Percentiles rank a stretch among this genome's conserved stretches.
phyloP scores from a whole-genome alignment of 2,329 filamentous ascomycete genomes.

The Tolypocladium ovalisporum region DNA sequence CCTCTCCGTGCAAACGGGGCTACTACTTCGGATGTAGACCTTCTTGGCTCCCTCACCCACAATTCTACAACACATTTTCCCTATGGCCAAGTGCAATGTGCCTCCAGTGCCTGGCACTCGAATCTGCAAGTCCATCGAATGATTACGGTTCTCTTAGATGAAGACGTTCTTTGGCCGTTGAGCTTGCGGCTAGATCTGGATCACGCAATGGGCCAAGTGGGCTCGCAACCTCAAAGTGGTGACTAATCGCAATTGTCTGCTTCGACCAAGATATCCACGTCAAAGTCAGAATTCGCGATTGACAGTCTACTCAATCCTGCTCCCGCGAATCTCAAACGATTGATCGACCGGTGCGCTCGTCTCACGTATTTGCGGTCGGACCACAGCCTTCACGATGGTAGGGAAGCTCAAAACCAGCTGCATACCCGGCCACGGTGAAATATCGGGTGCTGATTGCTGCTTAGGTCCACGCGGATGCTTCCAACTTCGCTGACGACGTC shows the following conservation, averaged over 20 bases:
- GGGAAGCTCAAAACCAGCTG: background rate
- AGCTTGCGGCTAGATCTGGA: background rate
- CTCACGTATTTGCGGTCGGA: background rate
- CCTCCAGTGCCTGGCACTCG: background rate
- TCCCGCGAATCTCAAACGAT: background rate
- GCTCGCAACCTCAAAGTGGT: background rate
- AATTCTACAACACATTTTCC: too few relatives aligned
- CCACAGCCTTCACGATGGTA: background rate
- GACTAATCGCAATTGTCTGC: conserved; percentile 5
- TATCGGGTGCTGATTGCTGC: background rate
- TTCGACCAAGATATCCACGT: conserved; percentile 3
- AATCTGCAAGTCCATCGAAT: background rate
- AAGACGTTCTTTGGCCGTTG: background rate
- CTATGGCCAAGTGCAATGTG: background rate
- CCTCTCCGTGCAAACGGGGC: background rate
- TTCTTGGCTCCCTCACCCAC: too few relatives aligned
- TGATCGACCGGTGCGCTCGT: background rate
- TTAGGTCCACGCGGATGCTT: conserved; percentile 69
- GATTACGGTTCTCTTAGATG: background rate
- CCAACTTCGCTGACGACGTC: conserved; percentile 56
- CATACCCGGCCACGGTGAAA: too few relatives aligned
- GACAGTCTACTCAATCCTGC: background rate
- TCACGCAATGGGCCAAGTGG: background rate
- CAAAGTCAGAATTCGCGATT: background rate
- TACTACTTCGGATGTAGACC: too few relatives aligned